These are phyloP conservation scores for Teratosphaeria destructans DNA, from an alignment of 2,329 filamentous ascomycete genomes.

Conservation along the genomic window DNA sequence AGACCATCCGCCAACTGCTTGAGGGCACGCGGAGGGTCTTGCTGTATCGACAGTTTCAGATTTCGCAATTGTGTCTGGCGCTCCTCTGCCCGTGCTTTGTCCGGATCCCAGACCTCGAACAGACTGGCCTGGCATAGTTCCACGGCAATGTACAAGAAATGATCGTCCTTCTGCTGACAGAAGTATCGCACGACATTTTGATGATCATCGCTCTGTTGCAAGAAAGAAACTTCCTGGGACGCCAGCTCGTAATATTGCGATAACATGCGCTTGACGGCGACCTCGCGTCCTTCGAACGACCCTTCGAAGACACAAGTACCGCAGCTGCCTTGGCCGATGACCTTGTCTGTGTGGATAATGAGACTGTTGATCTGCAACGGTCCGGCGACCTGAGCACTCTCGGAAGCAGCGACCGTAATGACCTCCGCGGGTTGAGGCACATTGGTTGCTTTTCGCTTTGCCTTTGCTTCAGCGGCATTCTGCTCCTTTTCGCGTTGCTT, in stretches of 20 bases:
- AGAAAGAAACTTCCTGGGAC: conserved; percentile 79
- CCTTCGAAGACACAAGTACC: conserved; percentile 94
- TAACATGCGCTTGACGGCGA: conserved; percentile 94
- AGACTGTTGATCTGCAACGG: conserved; percentile 51
- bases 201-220: conserved; percentile 91
- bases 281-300: conserved; percentile 79
- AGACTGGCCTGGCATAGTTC: conserved; percentile 90
- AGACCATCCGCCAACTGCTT: conserved; percentile 86
- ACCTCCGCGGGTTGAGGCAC: conserved; percentile 26
- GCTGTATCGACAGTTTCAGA: conserved; percentile 61
- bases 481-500: conserved; percentile 34
- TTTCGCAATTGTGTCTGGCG: conserved; percentile 31
- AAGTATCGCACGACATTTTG: conserved; percentile 96
- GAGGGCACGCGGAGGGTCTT: conserved; percentile 68
- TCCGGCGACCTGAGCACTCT: conserved; percentile 33
- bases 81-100: conserved; percentile 52
- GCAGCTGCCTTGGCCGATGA: conserved; percentile 72
- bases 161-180: conserved; percentile 75
- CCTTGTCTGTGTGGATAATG: conserved; percentile 48
- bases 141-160: conserved; percentile 91
- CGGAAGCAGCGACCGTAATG: conserved; percentile 34
- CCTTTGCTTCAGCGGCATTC: conserved; percentile 27
- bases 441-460: conserved; percentile 31
- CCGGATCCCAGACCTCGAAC: conserved; percentile 82
- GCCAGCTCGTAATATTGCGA: conserved; percentile 94